Percentiles rank a stretch among this genome's conserved stretches.
These are phyloP conservation scores for Micractinium sp. DNA, from an alignment of 139 green algal genomes.

Conservation along the genomic window DNA sequence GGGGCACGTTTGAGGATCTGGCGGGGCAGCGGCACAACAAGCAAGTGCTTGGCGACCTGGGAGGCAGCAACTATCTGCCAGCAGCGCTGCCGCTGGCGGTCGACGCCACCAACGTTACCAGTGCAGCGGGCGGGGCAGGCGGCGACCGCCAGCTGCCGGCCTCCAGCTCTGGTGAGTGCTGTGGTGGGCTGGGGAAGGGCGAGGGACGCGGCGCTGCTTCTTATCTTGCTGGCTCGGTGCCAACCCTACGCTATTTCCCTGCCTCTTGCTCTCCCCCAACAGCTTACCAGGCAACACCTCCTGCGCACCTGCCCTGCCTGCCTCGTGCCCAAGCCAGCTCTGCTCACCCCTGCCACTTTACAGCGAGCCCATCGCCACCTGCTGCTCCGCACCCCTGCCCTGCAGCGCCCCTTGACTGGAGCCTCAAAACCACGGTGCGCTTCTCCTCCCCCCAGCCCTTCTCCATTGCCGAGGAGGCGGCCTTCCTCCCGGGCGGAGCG, in stretches of 20 bases:
- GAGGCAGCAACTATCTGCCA: background rate
- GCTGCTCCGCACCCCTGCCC: no score
- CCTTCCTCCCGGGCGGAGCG: background rate
- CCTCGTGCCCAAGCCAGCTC: background rate
- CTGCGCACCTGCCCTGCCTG: background rate
- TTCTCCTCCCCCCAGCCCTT: slow-evolving; percentile 46
- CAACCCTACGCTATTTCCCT: no score
- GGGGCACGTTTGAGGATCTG: slow-evolving; percentile 26
- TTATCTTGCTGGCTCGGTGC: no score
- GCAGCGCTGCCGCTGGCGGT: background rate
- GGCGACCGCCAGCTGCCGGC: slow-evolving; percentile 23
- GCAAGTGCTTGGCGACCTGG: background rate
- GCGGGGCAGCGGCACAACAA: background rate
- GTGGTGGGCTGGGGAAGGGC: background rate
- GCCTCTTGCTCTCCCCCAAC: background rate
- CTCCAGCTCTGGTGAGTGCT: background rate
- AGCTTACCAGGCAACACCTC: background rate
- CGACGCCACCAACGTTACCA: background rate
- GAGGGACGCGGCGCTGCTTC: background rate
- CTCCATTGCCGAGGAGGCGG: slow-evolving; percentile 26
- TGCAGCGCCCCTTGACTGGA: slow-evolving; percentile 48
- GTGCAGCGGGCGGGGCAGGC: background rate
- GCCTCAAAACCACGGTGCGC: slow-evolving; percentile 41
- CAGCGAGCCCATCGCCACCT: background rate
- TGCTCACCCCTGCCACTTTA: background rate